Percentiles rank a stretch among this genome's conserved stretches.
Evolutionary conservation across 1,139 yeast species (phyloP).

Genomic region (Protomyces inundatus): DNA sequence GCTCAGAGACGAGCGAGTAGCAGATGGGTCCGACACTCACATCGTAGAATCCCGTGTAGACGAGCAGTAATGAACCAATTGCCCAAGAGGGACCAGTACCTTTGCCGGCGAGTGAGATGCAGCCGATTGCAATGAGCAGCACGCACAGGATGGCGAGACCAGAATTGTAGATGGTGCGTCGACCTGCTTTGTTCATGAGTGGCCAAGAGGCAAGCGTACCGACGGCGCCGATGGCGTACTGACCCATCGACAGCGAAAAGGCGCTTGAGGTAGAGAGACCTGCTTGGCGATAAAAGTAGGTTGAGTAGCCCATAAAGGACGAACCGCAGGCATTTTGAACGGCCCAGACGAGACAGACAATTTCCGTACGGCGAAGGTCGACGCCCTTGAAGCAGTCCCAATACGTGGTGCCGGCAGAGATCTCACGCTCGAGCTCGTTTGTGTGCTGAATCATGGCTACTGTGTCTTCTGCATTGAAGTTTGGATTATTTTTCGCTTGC

Average conservation of each 20-base stretch:
- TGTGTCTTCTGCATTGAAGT: slow-evolving; percentile 39
- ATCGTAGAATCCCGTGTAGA: slow-evolving; percentile 49
- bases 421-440: slow-evolving; percentile 45
- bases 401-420: slow-evolving; percentile 41
- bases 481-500: not conserved
- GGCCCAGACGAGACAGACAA: slow-evolving; percentile 48
- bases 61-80: slow-evolving; percentile 47
- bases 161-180: slow-evolving; percentile 31
- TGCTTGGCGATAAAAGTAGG: slow-evolving; percentile 52
- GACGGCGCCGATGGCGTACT: slow-evolving; percentile 24
- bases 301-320: slow-evolving; percentile 51
- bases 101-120: slow-evolving; percentile 27
- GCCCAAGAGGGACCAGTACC: slow-evolving; percentile 37
- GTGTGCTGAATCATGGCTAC: slow-evolving; percentile 46
- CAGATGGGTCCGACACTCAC: slow-evolving; percentile 55
- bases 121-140: slow-evolving; percentile 43
- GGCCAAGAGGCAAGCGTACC: slow-evolving; percentile 31
- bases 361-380: slow-evolving; percentile 54
- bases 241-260: slow-evolving; percentile 32
- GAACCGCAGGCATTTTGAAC: slow-evolving; percentile 53
- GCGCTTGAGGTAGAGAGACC: slow-evolving; percentile 44
- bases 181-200: slow-evolving; percentile 25
- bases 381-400: slow-evolving; percentile 50
- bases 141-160: slow-evolving; percentile 34
- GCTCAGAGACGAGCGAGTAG: slow-evolving; percentile 54